Base-by-base conservation (phyloP, 2,329 filamentous ascomycete genomes). In the Mycosphaerelloides madeirae region DNA sequence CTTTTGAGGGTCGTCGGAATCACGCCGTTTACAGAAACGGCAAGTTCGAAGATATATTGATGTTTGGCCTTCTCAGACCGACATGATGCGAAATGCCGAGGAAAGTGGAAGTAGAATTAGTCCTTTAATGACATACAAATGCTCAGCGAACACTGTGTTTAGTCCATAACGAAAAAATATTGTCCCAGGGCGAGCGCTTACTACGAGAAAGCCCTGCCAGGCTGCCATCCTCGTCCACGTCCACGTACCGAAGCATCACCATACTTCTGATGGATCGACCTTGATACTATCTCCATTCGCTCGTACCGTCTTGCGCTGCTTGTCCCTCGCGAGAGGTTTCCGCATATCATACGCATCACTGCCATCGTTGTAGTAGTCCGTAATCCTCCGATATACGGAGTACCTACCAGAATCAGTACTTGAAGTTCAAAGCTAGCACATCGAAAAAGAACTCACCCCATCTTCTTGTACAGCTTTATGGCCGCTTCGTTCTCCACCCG, bases 341-440 rank as follows among this genome's bases (percentile, higher is more conserved):
- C 93, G 81, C 93, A 98, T 98, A 70, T 98, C 93, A 65, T 87
- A 93, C 14, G 91, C 93, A 71, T 97, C 91, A 67, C 95, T 89
- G 63, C 94, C 86, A 63, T 96, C 90, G 52, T 85, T 87, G 62
- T 98, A 98, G 67, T 98, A 98, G 59, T 85, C 85, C 57, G 88
- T 82, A 34, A 98, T 91, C 8, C 87, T 80, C 35, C 93, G 78
- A 68, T 85, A 98, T 36, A 97, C 85, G 46, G 81, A 89, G 65
- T 98, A 81, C 31, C 74, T 77, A 29, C 7, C 19, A 36, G 19
- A 42, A 38, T 33, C 32, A 52, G 20, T 36, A 22, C 42, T 15
- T 31, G 37, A 19, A 8, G 18, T 29, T 29, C 31, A 5, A 6
- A 15, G 29, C 16, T n/a, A 22, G 33, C 19, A 38, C 11, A 9